Percentiles rank a stretch among this genome's conserved stretches.
Evolutionary conservation across 2,329 filamentous ascomycete species (phyloP).

Genomic region (Rasamsonia emersonii): DNA sequence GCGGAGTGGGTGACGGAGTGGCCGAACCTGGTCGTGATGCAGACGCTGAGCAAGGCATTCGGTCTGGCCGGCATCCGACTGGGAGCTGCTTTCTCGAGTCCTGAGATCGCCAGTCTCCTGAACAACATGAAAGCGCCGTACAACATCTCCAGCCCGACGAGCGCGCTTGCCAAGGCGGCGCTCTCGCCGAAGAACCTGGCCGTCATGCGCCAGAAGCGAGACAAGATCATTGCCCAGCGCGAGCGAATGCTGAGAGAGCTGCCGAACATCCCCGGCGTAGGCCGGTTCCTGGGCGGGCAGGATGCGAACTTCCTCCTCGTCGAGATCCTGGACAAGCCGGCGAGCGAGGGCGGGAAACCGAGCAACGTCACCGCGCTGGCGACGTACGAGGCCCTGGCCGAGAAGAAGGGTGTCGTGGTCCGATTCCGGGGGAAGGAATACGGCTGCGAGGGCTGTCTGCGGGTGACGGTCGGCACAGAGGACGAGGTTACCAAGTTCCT

Average conservation of each 20-base stretch:
- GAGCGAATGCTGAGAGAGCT: conserved; percentile 67
- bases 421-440: conserved; percentile 88
- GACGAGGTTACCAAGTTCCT: conserved; percentile 74
- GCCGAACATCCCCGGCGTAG: conserved; percentile 67
- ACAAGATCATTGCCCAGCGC: conserved; percentile 65
- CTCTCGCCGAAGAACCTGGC: conserved; percentile 58
- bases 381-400: conserved; percentile 77
- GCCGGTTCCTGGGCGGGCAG: conserved; percentile 67
- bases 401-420: conserved; percentile 82
- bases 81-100: conserved; percentile 72
- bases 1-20: conserved; percentile 88
- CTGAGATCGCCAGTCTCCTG: conserved; percentile 66
- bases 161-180: conserved; percentile 66
- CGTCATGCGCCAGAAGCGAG: conserved; percentile 63
- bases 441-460: conserved; percentile 78
- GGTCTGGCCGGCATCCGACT: conserved; percentile 89
- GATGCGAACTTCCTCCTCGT: conserved; percentile 86
- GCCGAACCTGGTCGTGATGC: conserved; percentile 95
- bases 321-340: conserved; percentile 65
- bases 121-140: conserved; percentile 96
- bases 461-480: conserved; percentile 88
- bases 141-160: conserved; percentile 85
- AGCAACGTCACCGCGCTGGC: conserved; percentile 70
- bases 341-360: conserved; percentile 53
- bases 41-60: conserved; percentile 97